Evolutionary conservation across 2,329 filamentous ascomycete species (phyloP), one percentile per base, ranked within the genome.

Genomic region (Ophiostoma pallidulum): DNA sequence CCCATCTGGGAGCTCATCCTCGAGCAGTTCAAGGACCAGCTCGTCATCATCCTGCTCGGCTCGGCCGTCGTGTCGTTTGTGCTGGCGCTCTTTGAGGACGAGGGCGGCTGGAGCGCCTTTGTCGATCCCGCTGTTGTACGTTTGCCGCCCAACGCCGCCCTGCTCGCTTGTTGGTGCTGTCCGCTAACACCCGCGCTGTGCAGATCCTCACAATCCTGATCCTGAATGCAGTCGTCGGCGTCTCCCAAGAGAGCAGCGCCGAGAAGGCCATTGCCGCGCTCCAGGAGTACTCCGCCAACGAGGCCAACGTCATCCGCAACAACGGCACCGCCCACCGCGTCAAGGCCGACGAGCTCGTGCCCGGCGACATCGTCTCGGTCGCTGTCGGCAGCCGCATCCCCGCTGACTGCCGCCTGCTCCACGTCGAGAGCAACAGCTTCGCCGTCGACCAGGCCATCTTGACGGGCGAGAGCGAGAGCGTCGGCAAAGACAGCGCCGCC

Each of bases 21-120:
- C 50, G 92, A 98, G 69, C 92, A 98, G 66, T 98, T 98, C 77
- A 96, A 98, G 69, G 92, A 98, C 64, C 92, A 98, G 67, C 80
- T 98, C 41, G 92, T 98, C 57, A 78, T 98, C 46, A 98, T 98
- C 58, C 75, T 98, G 19, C 78, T 98, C 42, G 92, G 81, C 47
- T 97, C 91, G 32, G 92, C 92, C 10, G 88, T 84, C 18, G 83
- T 98, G 31, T 97, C 92, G 2, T 97, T 98, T 63, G 80, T 90
- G 22, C 74, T 98, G 53, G 92, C 92, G 22, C 75, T 98, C 12
- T 89, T 98, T 57, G 92, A 98, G 64, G 85, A 92, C 38, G 86
- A 86, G 52, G 88, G 90, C 59, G 92, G 89, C 59, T 96, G 89
- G 89, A 90, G 89, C 54, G 92, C 91, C 31, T 98, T 98, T 65